Conservation (phyloP, 1,139 yeast species). For the Scheffersomyces cryptocercus region DNA sequence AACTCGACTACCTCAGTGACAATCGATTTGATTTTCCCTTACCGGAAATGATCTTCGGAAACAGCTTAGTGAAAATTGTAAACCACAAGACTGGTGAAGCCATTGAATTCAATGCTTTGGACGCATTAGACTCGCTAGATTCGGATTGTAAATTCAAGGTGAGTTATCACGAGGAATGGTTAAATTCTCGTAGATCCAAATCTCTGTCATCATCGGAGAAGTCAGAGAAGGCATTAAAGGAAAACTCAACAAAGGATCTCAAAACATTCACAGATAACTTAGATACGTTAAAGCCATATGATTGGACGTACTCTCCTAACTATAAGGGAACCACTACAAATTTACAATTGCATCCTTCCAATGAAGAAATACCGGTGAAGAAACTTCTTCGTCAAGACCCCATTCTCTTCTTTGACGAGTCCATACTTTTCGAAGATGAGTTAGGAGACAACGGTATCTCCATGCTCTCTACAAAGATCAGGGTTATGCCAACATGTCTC, state of each 20-base stretch:
- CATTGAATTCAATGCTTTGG: slow-evolving; percentile 72
- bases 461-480: slow-evolving; percentile 69
- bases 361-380: slow-evolving; percentile 61
- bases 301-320: slow-evolving; percentile 91
- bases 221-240: slow-evolving; percentile 30
- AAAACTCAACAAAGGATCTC: slow-evolving; percentile 30
- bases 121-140: slow-evolving; percentile 72
- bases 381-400: slow-evolving; percentile 78
- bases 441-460: slow-evolving; percentile 95
- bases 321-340: slow-evolving; percentile 61
- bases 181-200: slow-evolving; percentile 55
- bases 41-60: slow-evolving; percentile 99
- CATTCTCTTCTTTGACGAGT: slow-evolving; percentile 84
- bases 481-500: slow-evolving; percentile 87
- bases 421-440: slow-evolving; percentile 89
- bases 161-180: slow-evolving; percentile 89
- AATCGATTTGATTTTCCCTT: slow-evolving; percentile 71
- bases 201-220: slow-evolving; percentile 22
- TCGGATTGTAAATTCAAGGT: slow-evolving; percentile 51
- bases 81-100: slow-evolving; percentile 43
- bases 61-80: slow-evolving; percentile 61
- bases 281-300: slow-evolving; percentile 68
- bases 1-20: slow-evolving; percentile 68
- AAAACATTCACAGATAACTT: slow-evolving; percentile 39
- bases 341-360: slow-evolving; percentile 21